Evolutionary conservation across 2,329 filamentous ascomycete genomes (phyloP).

Genomic region (Pseudogymnoascus pannorum): DNA sequence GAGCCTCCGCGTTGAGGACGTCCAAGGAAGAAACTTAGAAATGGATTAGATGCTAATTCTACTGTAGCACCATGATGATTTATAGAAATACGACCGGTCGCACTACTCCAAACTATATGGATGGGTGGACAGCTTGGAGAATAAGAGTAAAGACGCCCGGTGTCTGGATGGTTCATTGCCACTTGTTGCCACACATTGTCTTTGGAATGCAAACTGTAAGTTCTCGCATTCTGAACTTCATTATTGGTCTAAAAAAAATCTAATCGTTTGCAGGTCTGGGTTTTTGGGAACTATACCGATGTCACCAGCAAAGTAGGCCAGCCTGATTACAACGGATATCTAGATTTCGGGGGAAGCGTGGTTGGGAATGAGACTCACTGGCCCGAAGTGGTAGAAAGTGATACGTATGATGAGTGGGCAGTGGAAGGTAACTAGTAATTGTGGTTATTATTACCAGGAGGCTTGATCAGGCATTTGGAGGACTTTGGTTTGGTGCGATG

Average conservation of each 20-base stretch:
- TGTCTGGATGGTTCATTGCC: constrained; percentile 45
- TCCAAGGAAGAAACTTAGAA: not conserved
- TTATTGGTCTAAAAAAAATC: not conserved
- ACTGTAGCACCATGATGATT: constrained; percentile 31
- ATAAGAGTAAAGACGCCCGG: constrained; percentile 39
- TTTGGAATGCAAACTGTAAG: not conserved
- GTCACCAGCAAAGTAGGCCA: no score
- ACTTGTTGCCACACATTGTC: constrained; percentile 41
- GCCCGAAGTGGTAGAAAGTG: no score
- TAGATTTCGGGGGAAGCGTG: no score
- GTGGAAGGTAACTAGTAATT: no score
- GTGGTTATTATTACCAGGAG: no score
- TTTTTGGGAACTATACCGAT: constrained; percentile 27
- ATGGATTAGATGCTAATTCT: not conserved
- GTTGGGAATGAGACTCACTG: no score
- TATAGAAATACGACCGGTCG: constrained; percentile 36
- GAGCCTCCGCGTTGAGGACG: not conserved
- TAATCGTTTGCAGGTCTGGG: constrained; percentile 20
- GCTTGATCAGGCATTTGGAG: no score
- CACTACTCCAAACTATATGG: no score
- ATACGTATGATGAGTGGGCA: no score
- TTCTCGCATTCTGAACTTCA: constrained; percentile 17
- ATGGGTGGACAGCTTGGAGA: constrained; percentile 42
- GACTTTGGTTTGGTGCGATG: no score
- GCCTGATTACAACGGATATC: no score